A percentile compares a stretch with the other conserved stretches of the same genome.
Evolutionary conservation across 441 rosid species (phyloP).

Genomic region (Biscutella laevigata): DNA sequence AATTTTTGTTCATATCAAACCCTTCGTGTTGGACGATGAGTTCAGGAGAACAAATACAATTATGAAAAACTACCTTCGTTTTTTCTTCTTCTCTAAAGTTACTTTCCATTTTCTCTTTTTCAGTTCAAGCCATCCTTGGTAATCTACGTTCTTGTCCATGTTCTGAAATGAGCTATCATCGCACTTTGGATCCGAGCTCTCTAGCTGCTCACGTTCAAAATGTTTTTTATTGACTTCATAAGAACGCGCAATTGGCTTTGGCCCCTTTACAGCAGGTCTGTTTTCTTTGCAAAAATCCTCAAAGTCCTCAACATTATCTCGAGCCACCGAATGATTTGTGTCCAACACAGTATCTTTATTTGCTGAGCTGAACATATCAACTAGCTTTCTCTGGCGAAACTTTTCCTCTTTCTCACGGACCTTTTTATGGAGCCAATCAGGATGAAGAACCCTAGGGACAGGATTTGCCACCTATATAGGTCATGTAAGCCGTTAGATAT

Average conservation of each 20-base stretch:
- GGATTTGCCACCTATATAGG: constrained; percentile 78
- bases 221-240: constrained; percentile 40
- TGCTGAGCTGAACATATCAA: constrained; percentile 50
- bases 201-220: constrained; percentile 24
- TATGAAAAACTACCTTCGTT: constrained; percentile 45
- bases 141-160: constrained; percentile 69
- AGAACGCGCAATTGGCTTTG: constrained; percentile 64
- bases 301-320: constrained; percentile 50
- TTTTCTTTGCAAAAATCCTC: constrained; percentile 66
- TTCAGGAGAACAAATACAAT: neutral
- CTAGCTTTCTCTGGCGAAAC: constrained; percentile 78
- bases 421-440: constrained; percentile 97
- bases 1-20: constrained; percentile 6
- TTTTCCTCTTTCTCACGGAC: constrained; percentile 92
- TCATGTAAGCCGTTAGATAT: constrained; percentile 23
- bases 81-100: constrained; percentile 57
- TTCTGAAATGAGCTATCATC: constrained; percentile 32
- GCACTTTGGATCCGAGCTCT: constrained; percentile 27
- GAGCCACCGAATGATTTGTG: constrained; percentile 24
- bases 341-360: constrained; percentile 32
- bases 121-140: constrained; percentile 92
- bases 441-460: constrained; percentile 95
- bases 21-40: constrained; percentile 1
- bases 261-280: constrained; percentile 36
- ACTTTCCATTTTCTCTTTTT: constrained; percentile 94